phyloP scores from a whole-genome alignment of 148 eudicot species.

The Rhododendron simsii region DNA sequence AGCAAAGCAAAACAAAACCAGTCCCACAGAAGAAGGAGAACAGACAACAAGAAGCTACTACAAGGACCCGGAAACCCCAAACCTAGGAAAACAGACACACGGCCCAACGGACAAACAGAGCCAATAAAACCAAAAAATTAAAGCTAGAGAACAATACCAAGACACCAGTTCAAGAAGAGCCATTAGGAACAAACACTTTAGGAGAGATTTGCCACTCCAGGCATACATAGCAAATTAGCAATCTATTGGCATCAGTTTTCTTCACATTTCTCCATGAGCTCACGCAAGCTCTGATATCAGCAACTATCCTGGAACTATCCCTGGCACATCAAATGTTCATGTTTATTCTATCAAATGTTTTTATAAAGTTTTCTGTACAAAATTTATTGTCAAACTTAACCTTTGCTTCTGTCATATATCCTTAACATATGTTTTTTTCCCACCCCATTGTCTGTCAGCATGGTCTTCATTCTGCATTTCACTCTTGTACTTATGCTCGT shows the following conservation, averaged over 20 bases:
- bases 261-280: background rate
- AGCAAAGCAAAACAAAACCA: background rate
- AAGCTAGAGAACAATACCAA: background rate
- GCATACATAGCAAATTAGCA: background rate
- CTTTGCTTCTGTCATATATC: background rate
- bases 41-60: background rate
- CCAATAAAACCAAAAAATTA: background rate
- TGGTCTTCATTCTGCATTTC: background rate
- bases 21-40: background rate
- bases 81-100: background rate
- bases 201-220: background rate
- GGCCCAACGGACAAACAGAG: background rate
- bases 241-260: background rate
- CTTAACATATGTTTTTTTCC: background rate
- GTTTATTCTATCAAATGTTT: background rate
- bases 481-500: too few species aligned
- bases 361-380: background rate
- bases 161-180: background rate
- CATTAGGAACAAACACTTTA: background rate
- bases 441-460: background rate
- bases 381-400: background rate
- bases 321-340: background rate
- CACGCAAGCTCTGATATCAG: background rate
- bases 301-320: background rate
- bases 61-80: background rate